These are phyloP conservation scores for Torulaspora pretoriensis DNA, from an alignment of 1,139 yeast species.

Conservation along the genomic window DNA sequence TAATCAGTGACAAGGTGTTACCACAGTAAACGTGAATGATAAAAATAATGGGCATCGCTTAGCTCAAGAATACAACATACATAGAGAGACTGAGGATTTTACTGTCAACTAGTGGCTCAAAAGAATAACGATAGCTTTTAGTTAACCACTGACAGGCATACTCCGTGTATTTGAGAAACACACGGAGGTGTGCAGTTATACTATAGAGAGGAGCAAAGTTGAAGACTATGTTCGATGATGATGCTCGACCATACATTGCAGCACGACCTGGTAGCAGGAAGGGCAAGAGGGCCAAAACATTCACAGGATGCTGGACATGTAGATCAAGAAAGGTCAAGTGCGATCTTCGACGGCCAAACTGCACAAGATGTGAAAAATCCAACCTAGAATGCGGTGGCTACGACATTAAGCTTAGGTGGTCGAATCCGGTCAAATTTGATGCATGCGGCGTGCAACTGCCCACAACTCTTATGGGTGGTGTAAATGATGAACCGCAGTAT, in stretches of 20 bases:
- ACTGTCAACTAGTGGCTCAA: neutral
- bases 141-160: neutral
- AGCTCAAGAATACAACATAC: neutral
- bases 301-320: conserved; percentile 64
- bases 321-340: conserved; percentile 57
- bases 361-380: conserved; percentile 50
- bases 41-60: neutral
- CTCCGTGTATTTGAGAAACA: too few species aligned
- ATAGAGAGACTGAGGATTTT: neutral
- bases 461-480: conserved; percentile 29
- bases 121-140: neutral
- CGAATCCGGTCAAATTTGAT: conserved; percentile 50
- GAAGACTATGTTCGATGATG: conserved; percentile 5
- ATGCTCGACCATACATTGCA: neutral
- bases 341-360: conserved; percentile 51
- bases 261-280: neutral
- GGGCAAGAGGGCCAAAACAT: conserved; percentile 40
- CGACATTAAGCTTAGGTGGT: conserved; percentile 77
- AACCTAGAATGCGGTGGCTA: conserved; percentile 75
- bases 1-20: neutral
- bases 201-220: neutral
- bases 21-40: neutral
- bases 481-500: conserved; percentile 28
- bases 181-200: too few species aligned
- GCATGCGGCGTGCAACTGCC: conserved; percentile 37